A percentile compares a stretch with the other conserved stretches of the same genome.
Evolutionary conservation across 2,329 filamentous ascomycete species (phyloP).

Genomic region (Verticillium dahliae): DNA sequence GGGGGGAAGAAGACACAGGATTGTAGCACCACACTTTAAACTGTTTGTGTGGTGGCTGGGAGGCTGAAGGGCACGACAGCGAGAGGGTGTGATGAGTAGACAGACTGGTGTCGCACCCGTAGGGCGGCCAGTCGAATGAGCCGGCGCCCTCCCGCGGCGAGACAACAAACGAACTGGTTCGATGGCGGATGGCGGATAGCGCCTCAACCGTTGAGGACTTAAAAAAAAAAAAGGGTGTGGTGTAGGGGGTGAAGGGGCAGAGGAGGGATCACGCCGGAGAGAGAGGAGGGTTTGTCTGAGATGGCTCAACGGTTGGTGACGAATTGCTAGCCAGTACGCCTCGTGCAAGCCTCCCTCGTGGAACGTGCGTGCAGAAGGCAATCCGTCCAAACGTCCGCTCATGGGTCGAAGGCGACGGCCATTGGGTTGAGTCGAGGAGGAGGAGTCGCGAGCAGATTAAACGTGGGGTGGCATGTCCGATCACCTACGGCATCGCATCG

Average conservation of each 20-base stretch:
- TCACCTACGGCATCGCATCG: background rate
- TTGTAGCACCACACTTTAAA: background rate
- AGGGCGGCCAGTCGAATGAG: conserved; percentile 6
- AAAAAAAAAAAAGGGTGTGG: background rate
- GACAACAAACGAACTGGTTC: background rate
- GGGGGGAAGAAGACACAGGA: background rate
- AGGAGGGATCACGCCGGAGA: background rate
- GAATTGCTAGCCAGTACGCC: background rate
- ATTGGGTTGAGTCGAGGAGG: background rate
- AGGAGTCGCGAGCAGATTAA: background rate
- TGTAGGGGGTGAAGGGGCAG: background rate
- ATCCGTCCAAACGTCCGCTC: background rate
- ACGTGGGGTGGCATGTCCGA: background rate
- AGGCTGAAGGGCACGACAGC: background rate
- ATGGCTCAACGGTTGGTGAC: background rate
- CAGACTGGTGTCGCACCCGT: background rate
- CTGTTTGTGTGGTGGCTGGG: background rate
- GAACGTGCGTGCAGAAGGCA: background rate
- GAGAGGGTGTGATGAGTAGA: background rate
- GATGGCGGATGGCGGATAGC: background rate
- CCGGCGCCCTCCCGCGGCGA: background rate
- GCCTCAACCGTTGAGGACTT: background rate
- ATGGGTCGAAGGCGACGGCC: background rate
- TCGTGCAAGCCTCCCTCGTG: background rate
- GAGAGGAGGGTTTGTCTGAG: background rate